Conservation (phyloP, 1,284 basidiomycete species). For the Blastosporella zonata region DNA sequence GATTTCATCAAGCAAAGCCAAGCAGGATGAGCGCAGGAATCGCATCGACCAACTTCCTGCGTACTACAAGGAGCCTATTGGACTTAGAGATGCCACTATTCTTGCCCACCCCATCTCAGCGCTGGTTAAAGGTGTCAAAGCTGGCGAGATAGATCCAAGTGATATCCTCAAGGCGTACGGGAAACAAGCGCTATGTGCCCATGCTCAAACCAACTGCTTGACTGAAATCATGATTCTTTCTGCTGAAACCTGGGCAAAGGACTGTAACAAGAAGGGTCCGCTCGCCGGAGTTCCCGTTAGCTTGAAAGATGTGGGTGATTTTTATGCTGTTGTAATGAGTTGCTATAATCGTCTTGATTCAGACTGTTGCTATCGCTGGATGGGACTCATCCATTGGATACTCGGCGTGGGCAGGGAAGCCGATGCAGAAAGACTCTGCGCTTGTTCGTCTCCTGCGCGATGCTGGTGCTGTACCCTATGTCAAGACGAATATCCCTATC, state of each 20-base stretch:
- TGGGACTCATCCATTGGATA: constrained; percentile 64
- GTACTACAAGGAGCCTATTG: constrained; percentile 39
- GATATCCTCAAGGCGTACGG: constrained; percentile 46
- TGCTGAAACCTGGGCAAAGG: constrained; percentile 41
- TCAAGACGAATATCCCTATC: constrained; percentile 74
- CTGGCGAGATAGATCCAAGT: constrained; percentile 36
- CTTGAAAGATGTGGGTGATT: constrained; percentile 41
- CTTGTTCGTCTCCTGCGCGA: constrained; percentile 60
- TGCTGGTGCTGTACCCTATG: constrained; percentile 73
- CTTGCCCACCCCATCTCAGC: constrained; percentile 38
- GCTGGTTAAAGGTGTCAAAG: constrained; percentile 40
- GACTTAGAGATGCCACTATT: constrained; percentile 36
- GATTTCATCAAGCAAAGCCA: constrained; percentile 27
- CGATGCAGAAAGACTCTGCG: constrained; percentile 40
- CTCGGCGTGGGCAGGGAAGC: constrained; percentile 46
- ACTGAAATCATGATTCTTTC: constrained; percentile 52
- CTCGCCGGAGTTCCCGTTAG: constrained; percentile 48
- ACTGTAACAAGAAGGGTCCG: constrained; percentile 42
- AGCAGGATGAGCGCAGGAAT: constrained; percentile 45
- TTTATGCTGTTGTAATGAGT: background rate
- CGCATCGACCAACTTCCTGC: constrained; percentile 40
- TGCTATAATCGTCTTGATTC: background rate
- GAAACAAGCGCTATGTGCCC: constrained; percentile 51
- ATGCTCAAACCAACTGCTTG: constrained; percentile 53
- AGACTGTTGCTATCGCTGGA: constrained; percentile 47